Evolutionary conservation across 345 rosid species (phyloP), one percentile per base, ranked within the genome.

Genomic region (Citrus sp.): DNA sequence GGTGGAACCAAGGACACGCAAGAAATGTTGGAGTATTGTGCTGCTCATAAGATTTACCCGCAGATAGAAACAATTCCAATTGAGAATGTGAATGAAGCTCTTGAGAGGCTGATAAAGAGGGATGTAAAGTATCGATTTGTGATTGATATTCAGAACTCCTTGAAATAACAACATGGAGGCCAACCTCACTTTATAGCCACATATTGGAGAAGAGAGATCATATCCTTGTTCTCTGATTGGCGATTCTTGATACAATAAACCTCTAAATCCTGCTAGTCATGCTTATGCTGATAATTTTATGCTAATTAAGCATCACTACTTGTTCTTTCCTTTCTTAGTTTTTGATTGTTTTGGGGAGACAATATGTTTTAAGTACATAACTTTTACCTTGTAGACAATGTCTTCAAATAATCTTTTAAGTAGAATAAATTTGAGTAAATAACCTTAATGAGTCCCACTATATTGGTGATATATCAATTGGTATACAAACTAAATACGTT

Each of bases 41-140:
- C 94, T 51, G 89, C 83, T 27, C 80, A 90, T 60, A 87, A 91
- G 83, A 79, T 95, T 12, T 92, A 93, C 84, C 98, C 99, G 3
- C 79, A 85, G 63, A 85, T 91, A 16, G 98, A 95, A 70, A 46
- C 90, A 30, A 77, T 95, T 80, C 96, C 97, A 0, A 91, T 95
- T 40, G 84, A 92, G 21, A 80, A 89, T 73, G 86, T 72, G 9
- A 96, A 90, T 51, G 94, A 90, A 84, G 98, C 98, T 77, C 85
- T 92, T 1, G 97, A 92, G 83, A 86, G 98, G 87, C 77, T 95
- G n/a, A 71, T 82, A 74, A 93, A 92, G 84, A 88, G 80, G 72
- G 97, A 95, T 74, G 85, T 92, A 66, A 92, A 90, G 88, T 93
- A 91, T 75, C 88, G 97, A 9, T 95, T 95, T 74, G 97, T 93